These are phyloP conservation scores for Spatholobus suberectus DNA, from an alignment of 306 rosid species.

Conservation along the genomic window DNA sequence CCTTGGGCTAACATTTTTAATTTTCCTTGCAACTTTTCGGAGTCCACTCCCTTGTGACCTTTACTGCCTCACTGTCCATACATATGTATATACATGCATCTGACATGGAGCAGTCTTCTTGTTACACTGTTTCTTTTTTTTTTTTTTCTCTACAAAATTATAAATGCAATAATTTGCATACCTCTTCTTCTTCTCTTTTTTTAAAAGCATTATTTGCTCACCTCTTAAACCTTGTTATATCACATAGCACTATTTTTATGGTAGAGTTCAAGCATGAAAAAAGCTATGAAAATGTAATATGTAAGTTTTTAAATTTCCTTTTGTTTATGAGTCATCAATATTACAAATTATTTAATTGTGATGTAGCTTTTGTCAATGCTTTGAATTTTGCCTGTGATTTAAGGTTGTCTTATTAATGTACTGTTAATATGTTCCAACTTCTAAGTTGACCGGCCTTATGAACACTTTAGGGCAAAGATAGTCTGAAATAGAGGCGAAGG, in stretches of 20 bases:
- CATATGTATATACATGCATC: conserved; percentile 8
- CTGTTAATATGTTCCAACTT: conserved; percentile 34
- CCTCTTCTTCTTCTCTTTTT: background rate
- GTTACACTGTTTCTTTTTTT: background rate
- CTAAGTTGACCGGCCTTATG: conserved; percentile 23
- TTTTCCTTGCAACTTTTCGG: conserved; percentile 42
- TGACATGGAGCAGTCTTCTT: background rate
- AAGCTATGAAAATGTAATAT: background rate
- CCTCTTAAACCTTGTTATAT: background rate
- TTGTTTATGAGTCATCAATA: background rate
- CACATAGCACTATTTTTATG: background rate
- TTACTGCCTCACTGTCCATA: background rate
- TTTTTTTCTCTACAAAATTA: background rate
- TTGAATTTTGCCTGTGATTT: conserved; percentile 2
- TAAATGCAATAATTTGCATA: background rate
- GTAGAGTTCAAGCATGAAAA: background rate
- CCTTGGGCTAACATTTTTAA: conserved; percentile 30
- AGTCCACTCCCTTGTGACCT: conserved; percentile 28
- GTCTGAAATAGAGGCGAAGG: conserved; percentile 15
- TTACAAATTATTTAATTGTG: background rate
- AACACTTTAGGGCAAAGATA: conserved; percentile 11
- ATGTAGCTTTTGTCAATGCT: conserved; percentile 27
- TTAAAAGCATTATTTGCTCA: background rate
- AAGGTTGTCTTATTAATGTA: conserved; percentile 32
- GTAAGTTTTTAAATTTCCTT: background rate